Evolutionary conservation across 2,329 filamentous ascomycete species (phyloP), one percentile per base, ranked within the genome.

Genomic region (Colletotrichum tanaceti): DNA sequence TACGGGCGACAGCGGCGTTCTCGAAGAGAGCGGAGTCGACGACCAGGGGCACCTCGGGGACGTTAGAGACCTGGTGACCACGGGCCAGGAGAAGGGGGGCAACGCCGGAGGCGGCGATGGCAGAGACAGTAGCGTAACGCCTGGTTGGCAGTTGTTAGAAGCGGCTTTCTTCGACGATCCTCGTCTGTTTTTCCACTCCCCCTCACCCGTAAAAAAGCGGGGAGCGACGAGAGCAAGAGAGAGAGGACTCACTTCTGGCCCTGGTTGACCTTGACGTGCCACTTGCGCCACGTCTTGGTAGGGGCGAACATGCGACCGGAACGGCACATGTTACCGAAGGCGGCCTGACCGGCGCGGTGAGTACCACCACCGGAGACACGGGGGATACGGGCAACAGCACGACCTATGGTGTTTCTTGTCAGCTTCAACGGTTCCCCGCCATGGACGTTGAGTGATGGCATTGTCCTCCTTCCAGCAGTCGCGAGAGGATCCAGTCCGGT

Each of bases 311-410:
- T 99, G 87, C 96, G 96, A 89, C 97, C 96, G 82, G 95, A 97
- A 84, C 96, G 94, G 89, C 96, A 99, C 94, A 95, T 94, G 93
- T 99, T 99, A 93, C 96, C 96, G 86, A 98, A 99, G 78, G 96
- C 96, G 85, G 96, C 96, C 89, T 99, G 96, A 89, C 96, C 96
- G 82, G 96, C 96, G 90, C 96, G 95, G 91, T 99, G 96, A 84
- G 96, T 99, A 93, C 96, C 96, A 88, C 96, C 95, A 90, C 96
- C 96, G 82, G 96, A 98, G 84, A 99, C 96, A 98, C 96, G 96
- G 81, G 97, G 96, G 80, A 99, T 99, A 98, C 96, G 96, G 84
- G 96, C 97, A 81, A 99, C 96, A 85, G 96, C 96, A 86, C 96
- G 96, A 88, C 94, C 94, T 97, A 76, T 72, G 62, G 67, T 66